Evolutionary conservation across 2,329 filamentous ascomycete genomes (phyloP).

Genomic region (Trichoderma asperellum): DNA sequence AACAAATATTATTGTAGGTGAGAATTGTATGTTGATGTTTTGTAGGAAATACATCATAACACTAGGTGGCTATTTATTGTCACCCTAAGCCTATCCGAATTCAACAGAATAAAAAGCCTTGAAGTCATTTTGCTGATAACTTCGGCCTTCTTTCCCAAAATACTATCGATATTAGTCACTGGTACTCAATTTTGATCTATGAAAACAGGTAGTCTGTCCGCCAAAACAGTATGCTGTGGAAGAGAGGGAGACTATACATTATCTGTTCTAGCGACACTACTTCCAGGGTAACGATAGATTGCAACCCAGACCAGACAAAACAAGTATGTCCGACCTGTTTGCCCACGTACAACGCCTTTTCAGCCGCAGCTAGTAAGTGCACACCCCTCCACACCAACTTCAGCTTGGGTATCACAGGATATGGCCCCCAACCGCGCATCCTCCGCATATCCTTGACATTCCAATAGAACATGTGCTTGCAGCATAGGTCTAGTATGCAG

Average conservation of each 20-base stretch:
- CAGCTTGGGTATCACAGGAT: neutral
- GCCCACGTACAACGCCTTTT: neutral
- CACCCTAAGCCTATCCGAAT: too few relatives aligned
- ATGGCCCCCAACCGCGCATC: neutral
- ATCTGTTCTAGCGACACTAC: neutral
- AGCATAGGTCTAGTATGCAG: neutral
- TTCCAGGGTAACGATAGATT: neutral
- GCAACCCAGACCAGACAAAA: neutral
- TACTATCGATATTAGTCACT: too few relatives aligned
- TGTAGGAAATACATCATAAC: too few relatives aligned
- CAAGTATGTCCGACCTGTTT: neutral
- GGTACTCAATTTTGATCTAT: too few relatives aligned
- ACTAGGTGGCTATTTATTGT: too few relatives aligned
- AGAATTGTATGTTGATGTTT: too few relatives aligned
- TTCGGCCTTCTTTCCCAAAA: too few relatives aligned
- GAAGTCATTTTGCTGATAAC: too few relatives aligned
- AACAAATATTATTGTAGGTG: too few relatives aligned
- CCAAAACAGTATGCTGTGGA: neutral
- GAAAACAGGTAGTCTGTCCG: neutral
- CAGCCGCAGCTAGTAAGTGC: neutral
- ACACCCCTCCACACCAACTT: neutral
- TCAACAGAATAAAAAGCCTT: too few relatives aligned
- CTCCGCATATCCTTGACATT: neutral
- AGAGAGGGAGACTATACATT: neutral
- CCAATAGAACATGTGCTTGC: neutral